Evolutionary conservation across 257 asterid species (phyloP).

Genomic region (Lycium ferocissimum): DNA sequence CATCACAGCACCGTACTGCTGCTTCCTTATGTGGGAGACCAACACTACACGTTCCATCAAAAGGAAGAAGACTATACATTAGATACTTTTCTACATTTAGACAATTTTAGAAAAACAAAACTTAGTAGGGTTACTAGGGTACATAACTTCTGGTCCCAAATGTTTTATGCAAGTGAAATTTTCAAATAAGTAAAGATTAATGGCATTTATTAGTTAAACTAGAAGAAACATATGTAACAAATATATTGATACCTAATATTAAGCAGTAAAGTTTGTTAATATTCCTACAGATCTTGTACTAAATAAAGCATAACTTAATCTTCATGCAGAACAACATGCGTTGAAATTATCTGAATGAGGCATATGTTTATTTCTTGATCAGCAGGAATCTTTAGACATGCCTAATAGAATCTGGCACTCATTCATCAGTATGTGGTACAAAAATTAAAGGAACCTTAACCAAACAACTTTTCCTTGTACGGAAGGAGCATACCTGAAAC

Average conservation of each 20-base stretch:
- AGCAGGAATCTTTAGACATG: neutral
- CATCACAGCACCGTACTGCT: slow-evolving; percentile 68
- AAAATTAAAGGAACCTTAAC: neutral
- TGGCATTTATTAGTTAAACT: neutral
- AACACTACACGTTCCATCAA: slow-evolving; percentile 52
- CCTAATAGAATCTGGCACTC: neutral
- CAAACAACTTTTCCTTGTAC: neutral
- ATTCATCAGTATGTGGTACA: neutral
- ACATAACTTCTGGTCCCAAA: neutral
- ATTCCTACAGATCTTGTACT: neutral
- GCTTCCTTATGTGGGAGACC: slow-evolving; percentile 81
- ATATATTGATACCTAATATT: neutral
- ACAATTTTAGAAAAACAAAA: neutral
- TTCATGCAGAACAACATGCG: no score
- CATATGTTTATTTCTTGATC: neutral
- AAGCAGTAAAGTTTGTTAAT: neutral
- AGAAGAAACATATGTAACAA: neutral
- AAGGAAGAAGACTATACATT: neutral
- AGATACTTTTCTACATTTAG: slow-evolving; percentile 7
- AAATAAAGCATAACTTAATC: neutral
- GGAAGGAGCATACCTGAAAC: slow-evolving; percentile 60
- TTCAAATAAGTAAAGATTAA: neutral
- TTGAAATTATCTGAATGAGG: neutral
- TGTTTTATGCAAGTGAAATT: neutral
- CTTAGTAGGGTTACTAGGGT: neutral